phyloP scores from a whole-genome alignment of 768 basidiomycete genomes.

The Amanita rimosa region DNA sequence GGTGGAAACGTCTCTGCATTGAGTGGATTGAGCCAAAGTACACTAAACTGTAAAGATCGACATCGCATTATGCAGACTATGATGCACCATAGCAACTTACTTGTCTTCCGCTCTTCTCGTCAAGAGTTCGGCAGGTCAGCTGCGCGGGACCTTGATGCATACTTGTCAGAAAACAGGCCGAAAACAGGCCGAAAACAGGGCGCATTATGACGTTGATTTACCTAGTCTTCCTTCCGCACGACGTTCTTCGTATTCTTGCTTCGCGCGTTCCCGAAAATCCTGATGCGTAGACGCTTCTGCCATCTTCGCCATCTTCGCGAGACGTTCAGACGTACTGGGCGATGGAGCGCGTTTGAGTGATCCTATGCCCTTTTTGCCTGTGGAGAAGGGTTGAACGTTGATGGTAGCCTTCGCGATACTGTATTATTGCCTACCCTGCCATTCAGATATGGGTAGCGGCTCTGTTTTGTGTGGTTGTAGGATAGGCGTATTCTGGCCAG shows the following conservation, averaged over 20 bases:
- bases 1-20: slow-evolving; percentile 55
- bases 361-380: slow-evolving; percentile 76
- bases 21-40: slow-evolving; percentile 66
- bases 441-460: slow-evolving; percentile 69
- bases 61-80: background rate
- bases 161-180: slow-evolving; percentile 1
- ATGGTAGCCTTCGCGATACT: background rate
- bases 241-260: slow-evolving; percentile 65
- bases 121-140: slow-evolving; percentile 62
- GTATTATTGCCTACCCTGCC: slow-evolving; percentile 51
- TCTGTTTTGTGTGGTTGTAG: slow-evolving; percentile 36
- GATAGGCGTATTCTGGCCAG: slow-evolving; percentile 7
- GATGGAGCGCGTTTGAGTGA: slow-evolving; percentile 58
- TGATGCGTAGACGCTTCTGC: slow-evolving; percentile 44
- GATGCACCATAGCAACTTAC: slow-evolving; percentile 26
- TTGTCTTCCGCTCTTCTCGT: slow-evolving; percentile 60
- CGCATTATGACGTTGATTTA: slow-evolving; percentile 9
- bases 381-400: slow-evolving; percentile 6
- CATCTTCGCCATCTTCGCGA: slow-evolving; percentile 72
- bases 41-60: slow-evolving; percentile 54
- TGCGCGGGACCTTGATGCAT: slow-evolving; percentile 41
- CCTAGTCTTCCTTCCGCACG: slow-evolving; percentile 61
- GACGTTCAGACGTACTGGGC: slow-evolving; percentile 48
- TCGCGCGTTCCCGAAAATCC: slow-evolving; percentile 59
- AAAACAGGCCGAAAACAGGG: too few relatives aligned